A percentile compares a stretch with the other conserved stretches of the same genome.
Conservation (phyloP, 106 monocot species). For the Apostasia shenzhenica region DNA sequence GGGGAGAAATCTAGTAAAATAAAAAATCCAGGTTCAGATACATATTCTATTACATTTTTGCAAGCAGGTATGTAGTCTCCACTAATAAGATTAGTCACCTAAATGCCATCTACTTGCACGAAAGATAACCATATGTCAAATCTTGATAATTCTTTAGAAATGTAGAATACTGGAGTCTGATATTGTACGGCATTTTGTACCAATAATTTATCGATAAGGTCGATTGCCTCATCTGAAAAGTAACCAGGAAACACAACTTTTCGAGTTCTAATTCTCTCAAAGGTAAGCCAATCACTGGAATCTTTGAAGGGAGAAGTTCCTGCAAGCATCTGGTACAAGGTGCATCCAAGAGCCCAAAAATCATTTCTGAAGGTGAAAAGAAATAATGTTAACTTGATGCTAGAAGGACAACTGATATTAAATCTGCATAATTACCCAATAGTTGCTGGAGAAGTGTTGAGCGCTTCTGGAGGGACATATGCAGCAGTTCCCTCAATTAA, state of each 20-base stretch:
- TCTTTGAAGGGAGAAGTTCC: slow-evolving; percentile 93
- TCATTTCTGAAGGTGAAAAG: slow-evolving; percentile 65
- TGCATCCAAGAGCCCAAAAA: slow-evolving; percentile 97
- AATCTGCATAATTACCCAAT: slow-evolving; percentile 47
- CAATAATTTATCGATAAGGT: slow-evolving; percentile 88
- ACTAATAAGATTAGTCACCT: no score
- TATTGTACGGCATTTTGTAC: slow-evolving; percentile 10
- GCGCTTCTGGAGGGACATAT: slow-evolving; percentile 91
- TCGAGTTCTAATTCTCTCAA: slow-evolving; percentile 81
- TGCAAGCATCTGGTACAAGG: slow-evolving; percentile 95
- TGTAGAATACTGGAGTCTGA: no score
- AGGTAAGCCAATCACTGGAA: slow-evolving; percentile 86
- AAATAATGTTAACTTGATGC: not conserved
- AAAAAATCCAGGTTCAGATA: no score
- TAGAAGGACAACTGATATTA: not conserved
- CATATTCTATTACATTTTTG: no score
- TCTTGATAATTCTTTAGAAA: no score
- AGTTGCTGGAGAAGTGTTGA: slow-evolving; percentile 72
- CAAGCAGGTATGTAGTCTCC: no score
- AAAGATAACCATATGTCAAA: no score
- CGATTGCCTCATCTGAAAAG: slow-evolving; percentile 79
- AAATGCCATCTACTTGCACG: no score
- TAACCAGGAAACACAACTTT: slow-evolving; percentile 73
- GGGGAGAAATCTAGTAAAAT: no score
- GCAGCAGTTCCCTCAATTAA: slow-evolving; percentile 93